Base-by-base conservation (phyloP, 2,329 filamentous ascomycete genomes). In the Teratosphaeria viscida region DNA sequence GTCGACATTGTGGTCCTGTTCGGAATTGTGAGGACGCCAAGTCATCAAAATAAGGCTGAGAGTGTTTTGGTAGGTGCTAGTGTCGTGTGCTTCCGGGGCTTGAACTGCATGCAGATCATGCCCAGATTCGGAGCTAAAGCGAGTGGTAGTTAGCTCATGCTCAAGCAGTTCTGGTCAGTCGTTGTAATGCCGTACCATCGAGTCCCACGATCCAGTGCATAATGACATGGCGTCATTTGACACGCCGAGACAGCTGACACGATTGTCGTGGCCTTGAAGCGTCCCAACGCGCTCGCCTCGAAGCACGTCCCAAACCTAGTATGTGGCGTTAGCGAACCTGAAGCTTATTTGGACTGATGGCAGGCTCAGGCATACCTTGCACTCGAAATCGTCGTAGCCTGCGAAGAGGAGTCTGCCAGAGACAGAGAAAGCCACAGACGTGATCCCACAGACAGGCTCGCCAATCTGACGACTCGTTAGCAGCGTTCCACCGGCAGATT, bases 191-290 rank as follows among this genome's bases (percentile, higher is more conserved):
- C 55, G 79, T 84, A 97, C 94, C 82, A 96, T 83, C 71, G 94
- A 96, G 79, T 99, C 94, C 94, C 94, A 99, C 68, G 94, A 99
- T 76, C 94, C 94, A 72, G 94, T 99, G 84, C 94, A 97, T 79
- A 99, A 82, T 81, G 92, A 97, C 80, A 97, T 96, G 64, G 92
- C 94, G 73, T 99, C 94, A 76, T 97, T 97, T 82, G 92, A 97
- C 69, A 99, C 94, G 67, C 94, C 94, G 73, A 99, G 80, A 78
- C 94, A 99, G 84, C 92, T 97, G 74, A 99, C 94, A 67, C 94
- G 89, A 81, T 99, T 99, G 78, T 97, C 92, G 76, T 99, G 94
- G 70, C 94, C 94, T 71, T 95, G 92, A 61, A 99, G 82, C 59
- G 92, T 96, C 72, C 94, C 94, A 65, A 99, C 91, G 79, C 96